Evolutionary conservation across 805 yeast species (phyloP).

Genomic region (Ascoidea asiatica): DNA sequence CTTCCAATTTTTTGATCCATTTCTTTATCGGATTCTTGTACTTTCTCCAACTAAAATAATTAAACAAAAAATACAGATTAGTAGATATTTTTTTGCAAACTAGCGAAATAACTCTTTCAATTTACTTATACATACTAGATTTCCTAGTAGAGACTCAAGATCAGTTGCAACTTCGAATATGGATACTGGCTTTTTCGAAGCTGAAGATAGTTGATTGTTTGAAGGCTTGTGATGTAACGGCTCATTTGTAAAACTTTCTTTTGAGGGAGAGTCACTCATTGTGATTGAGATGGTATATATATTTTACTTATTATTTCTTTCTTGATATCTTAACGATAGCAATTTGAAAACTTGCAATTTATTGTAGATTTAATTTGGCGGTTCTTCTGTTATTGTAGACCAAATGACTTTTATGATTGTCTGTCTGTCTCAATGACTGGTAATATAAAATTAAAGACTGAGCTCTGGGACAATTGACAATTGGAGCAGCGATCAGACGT

Average conservation of each 20-base stretch:
- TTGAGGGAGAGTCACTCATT: neutral
- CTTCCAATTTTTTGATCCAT: slow-evolving; percentile 12
- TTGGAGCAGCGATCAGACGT: no score
- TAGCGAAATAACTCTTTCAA: no score
- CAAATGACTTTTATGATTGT: no score
- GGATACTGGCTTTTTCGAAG: slow-evolving; percentile 9
- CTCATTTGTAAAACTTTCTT: neutral
- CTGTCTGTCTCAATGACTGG: no score
- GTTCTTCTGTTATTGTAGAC: no score
- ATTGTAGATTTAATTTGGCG: no score
- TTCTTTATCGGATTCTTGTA: slow-evolving; percentile 14
- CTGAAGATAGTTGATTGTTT: neutral
- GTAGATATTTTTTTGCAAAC: no score
- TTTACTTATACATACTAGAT: slow-evolving; percentile 12
- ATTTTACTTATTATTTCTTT: no score
- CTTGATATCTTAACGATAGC: no score
- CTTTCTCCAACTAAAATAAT: slow-evolving; percentile 5
- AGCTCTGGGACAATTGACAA: no score
- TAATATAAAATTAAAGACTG: no score
- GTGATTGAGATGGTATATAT: neutral
- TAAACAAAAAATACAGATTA: neutral
- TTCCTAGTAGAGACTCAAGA: slow-evolving; percentile 15
- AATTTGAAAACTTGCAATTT: no score
- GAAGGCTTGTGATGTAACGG: neutral
- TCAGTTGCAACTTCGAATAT: slow-evolving; percentile 20